phyloP scores from a whole-genome alignment of 495 filamentous ascomycete genomes.

The Lasiosphaeris hirsuta region DNA sequence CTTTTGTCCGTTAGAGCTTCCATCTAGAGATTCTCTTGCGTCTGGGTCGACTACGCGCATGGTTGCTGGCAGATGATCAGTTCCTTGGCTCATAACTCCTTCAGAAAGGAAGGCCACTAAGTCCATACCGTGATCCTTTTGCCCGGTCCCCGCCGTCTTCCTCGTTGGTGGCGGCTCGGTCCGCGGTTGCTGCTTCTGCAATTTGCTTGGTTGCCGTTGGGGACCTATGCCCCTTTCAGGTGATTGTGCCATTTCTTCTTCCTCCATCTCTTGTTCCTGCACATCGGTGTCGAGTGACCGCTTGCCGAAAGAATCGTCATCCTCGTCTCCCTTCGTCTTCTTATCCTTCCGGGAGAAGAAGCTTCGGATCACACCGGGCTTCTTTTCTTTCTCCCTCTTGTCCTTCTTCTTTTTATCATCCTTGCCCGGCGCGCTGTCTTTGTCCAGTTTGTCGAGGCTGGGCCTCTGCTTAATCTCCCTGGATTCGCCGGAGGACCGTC shows the following conservation, averaged over 20 bases:
- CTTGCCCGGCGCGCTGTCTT: conserved; percentile 41
- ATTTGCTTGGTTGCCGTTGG: conserved; percentile 64
- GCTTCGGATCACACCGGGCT: conserved; percentile 84
- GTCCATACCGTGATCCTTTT: conserved; percentile 28
- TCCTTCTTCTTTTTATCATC: conserved; percentile 60
- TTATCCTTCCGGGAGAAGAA: conserved; percentile 95
- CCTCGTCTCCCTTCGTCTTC: conserved; percentile 66
- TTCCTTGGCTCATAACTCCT: conserved; percentile 38
- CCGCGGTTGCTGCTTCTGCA: conserved; percentile 66
- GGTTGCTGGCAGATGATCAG: conserved; percentile 48
- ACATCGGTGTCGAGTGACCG: conserved; percentile 49
- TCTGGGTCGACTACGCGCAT: conserved; percentile 62
- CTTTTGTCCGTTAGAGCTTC: conserved; percentile 32
- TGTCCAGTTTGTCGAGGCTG: conserved; percentile 57
- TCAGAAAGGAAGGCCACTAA: conserved; percentile 34
- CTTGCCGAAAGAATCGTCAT: conserved; percentile 66
- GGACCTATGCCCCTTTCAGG: conserved; percentile 35
- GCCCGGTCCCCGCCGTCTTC: conserved; percentile 30
- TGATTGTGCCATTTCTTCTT: conserved; percentile 37
- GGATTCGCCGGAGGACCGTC: conserved; percentile 56
- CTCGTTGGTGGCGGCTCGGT: conserved; percentile 51
- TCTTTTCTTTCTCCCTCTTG: conserved; percentile 89
- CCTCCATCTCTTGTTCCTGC: conserved; percentile 43
- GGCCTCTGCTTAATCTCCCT: conserved; percentile 56
- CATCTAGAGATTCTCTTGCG: conserved; percentile 38